A percentile compares a stretch with the other conserved stretches of the same genome.
Evolutionary conservation across 352 stramenopile genomes (phyloP).

Genomic region (Globisporangium paroecandrum): DNA sequence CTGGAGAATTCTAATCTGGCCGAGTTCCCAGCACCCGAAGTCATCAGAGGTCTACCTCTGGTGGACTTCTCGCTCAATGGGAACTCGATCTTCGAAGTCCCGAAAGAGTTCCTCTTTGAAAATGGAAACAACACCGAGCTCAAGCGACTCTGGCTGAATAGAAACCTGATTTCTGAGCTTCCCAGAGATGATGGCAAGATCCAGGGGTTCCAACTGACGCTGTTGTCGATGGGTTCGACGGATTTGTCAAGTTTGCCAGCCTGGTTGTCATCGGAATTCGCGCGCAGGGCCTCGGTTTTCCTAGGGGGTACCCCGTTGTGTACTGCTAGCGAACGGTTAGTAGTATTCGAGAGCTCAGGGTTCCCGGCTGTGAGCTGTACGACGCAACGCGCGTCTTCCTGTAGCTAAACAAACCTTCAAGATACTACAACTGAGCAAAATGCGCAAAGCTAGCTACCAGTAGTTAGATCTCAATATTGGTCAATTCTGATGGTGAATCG

Average conservation of each 20-base stretch:
- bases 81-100: slow-evolving; percentile 3
- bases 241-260: background rate
- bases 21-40: background rate
- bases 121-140: background rate
- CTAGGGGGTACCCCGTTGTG: slow-evolving; percentile 3
- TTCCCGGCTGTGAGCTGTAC: background rate
- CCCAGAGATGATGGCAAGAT: background rate
- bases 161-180: slow-evolving; percentile 3
- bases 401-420: background rate
- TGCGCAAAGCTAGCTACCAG: background rate
- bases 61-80: slow-evolving; percentile 6
- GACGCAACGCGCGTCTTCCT: background rate
- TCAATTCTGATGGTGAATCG: too few species aligned
- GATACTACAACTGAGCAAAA: background rate
- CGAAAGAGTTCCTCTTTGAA: slow-evolving; percentile 8
- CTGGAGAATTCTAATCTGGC: background rate
- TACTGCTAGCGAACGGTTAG: background rate
- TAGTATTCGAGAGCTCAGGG: background rate
- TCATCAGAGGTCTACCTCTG: background rate
- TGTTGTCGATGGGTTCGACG: slow-evolving; percentile 8
- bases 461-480: background rate
- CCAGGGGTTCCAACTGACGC: background rate
- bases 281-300: background rate
- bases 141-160: slow-evolving; percentile 5
- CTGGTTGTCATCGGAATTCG: background rate